These are phyloP conservation scores for Plenodomus biglobosus DNA, from an alignment of 2,329 filamentous ascomycete genomes.

Conservation along the genomic window DNA sequence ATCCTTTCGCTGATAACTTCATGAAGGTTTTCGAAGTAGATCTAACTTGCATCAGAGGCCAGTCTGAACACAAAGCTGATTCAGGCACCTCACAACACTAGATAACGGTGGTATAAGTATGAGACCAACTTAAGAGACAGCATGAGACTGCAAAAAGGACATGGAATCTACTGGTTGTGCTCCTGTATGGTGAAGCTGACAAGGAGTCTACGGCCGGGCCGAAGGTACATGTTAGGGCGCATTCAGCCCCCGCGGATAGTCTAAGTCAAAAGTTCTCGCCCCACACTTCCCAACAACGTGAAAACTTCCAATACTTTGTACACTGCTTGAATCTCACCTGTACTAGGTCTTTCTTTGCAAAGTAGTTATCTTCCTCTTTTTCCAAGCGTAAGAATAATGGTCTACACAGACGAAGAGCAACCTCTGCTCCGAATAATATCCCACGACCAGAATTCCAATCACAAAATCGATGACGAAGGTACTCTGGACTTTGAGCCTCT, in stretches of 20 bases:
- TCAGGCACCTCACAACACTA: no score
- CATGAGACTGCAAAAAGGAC: no score
- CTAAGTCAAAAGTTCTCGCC: background rate
- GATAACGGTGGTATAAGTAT: no score
- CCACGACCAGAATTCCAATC: slow-evolving; percentile 17
- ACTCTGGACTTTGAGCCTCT: slow-evolving; percentile 34
- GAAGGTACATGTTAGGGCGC: background rate
- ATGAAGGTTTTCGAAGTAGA: no score
- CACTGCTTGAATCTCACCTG: background rate
- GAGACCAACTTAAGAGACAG: no score
- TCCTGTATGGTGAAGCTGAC: background rate
- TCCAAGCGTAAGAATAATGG: slow-evolving; percentile 12
- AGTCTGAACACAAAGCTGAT: no score
- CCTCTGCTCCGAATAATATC: slow-evolving; percentile 30
- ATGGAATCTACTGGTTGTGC: background rate
- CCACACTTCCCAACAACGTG: background rate
- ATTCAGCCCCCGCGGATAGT: background rate
- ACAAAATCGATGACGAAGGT: slow-evolving; percentile 23
- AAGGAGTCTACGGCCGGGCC: background rate
- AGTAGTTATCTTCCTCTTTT: background rate
- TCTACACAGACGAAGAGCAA: slow-evolving; percentile 31
- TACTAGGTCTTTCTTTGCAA: no score
- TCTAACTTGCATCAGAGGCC: no score
- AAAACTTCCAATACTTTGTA: background rate
- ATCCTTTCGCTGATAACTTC: no score